Conservation (phyloP, 306 rosid species). For the Fagus crenata region DNA sequence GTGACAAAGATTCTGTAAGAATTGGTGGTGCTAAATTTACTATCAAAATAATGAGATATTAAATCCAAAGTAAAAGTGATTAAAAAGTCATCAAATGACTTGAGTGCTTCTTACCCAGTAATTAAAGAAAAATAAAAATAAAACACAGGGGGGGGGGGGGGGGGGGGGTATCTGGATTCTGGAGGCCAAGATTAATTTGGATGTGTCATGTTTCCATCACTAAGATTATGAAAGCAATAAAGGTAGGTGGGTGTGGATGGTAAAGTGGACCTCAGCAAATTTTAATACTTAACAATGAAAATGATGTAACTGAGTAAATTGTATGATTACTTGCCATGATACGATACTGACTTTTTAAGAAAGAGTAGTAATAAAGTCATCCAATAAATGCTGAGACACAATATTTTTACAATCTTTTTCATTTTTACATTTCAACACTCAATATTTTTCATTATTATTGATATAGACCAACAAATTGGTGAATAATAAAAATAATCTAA, state of each 20-base stretch:
- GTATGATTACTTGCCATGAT: not conserved
- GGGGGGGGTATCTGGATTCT: no score
- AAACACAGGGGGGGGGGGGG: not conserved
- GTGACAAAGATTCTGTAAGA: no score
- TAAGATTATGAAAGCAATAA: not conserved
- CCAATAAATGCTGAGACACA: no score
- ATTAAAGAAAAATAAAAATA: not conserved
- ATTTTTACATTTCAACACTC: no score
- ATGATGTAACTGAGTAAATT: not conserved
- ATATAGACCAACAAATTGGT: no score
- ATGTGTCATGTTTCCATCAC: constrained; percentile 1
- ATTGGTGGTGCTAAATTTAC: no score
- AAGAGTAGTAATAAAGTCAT: not conserved
- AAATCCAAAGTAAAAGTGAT: not conserved
- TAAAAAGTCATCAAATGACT: not conserved
- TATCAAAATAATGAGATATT: not conserved
- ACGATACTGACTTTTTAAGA: not conserved
- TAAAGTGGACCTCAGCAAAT: not conserved
- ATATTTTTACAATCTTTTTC: no score
- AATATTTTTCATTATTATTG: no score
- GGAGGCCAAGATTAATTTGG: not conserved
- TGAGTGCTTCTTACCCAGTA: not conserved
- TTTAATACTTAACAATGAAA: not conserved
- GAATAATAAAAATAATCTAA: no score
- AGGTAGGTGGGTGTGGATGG: not conserved